Evolutionary conservation across 2,329 filamentous ascomycete genomes (phyloP).

Genomic region (Chaetomiaceae sp.): DNA sequence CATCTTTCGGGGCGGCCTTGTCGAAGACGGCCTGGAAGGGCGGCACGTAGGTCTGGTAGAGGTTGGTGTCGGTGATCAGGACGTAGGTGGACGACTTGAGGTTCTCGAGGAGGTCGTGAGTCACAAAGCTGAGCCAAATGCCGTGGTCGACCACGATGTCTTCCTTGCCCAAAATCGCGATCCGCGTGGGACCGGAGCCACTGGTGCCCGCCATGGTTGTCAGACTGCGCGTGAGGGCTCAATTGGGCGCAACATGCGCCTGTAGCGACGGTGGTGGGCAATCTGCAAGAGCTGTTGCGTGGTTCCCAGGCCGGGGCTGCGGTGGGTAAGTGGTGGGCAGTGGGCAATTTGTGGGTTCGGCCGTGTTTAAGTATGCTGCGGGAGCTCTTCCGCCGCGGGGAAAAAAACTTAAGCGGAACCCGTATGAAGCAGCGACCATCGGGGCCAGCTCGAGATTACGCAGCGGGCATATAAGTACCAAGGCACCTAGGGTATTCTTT

Average conservation of each 20-base stretch:
- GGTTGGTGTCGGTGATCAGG: slow-evolving; percentile 93
- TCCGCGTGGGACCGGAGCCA: slow-evolving; percentile 48
- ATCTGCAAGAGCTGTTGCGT: slow-evolving; percentile 1
- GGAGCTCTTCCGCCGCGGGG: slow-evolving; percentile 7
- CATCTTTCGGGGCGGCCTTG: slow-evolving; percentile 36
- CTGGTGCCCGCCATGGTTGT: slow-evolving; percentile 22
- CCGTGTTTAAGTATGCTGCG: not conserved
- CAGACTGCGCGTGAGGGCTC: slow-evolving; percentile 18
- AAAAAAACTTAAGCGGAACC: slow-evolving; percentile 21
- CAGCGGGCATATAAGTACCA: not conserved
- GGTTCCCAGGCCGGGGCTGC: not conserved
- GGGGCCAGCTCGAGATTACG: not conserved
- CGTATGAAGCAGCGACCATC: no score
- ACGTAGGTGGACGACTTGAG: slow-evolving; percentile 87
- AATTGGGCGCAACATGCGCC: slow-evolving; percentile 24
- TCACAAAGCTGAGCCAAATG: slow-evolving; percentile 79
- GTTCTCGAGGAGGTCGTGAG: slow-evolving; percentile 72
- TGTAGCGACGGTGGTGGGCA: not conserved
- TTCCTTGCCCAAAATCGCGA: slow-evolving; percentile 82
- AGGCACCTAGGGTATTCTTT: no score
- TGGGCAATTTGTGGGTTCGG: slow-evolving; percentile 5
- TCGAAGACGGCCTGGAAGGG: slow-evolving; percentile 66
- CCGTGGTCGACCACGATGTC: slow-evolving; percentile 89
- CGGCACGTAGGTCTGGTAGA: slow-evolving; percentile 76
- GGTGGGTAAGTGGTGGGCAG: not conserved